Base-by-base conservation (phyloP, 352 stramenopile genomes). In the Pythium brassicae region DNA sequence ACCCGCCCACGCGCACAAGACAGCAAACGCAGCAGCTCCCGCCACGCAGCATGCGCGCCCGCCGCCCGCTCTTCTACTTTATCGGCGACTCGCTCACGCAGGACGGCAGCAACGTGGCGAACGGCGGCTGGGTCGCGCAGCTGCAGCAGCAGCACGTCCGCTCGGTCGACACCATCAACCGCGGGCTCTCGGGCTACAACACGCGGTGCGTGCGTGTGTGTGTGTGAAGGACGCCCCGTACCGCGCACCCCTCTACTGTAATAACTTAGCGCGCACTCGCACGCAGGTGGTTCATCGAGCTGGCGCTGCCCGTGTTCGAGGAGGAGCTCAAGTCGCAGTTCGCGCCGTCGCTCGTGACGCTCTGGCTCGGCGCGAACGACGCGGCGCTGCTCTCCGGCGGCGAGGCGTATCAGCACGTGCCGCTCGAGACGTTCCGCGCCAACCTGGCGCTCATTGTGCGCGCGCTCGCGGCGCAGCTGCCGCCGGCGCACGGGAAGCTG, bases 341-440 rank as follows among this genome's bases (percentile, higher is more conserved):
- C 15, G 55, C 63, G 4, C 76, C 78, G 22, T 56, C 68, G 27
- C 63, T 92, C 25, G 64, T 89, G 40, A 84, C 70, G 32, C 45
- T 92, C n/a, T 89, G 73, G 72, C 56, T 92, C 50, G 81, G 78
- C 17, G 71, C 81, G 22, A 92, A 92, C 34, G 78, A 92, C 49
- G 76, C 78, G n/a, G 72, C 77, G 15, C 61, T 78, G 2, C 44
- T 47, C 1, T 50, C 55, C 1, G 66, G 73, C 4, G 19, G 34
- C 3, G 53, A 65, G 10, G 57, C 46, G 15, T 46, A 44, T 4
- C 74, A 83, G 59, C 72, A 84, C 45, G 74, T 92, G 5, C 66
- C 78, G 4, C 50, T 87, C 20, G 64, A 69, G 34, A 56, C 64
- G 17, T 91, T 76, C 56, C 63, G 61, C 32, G 52, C 48, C 0